Evolutionary conservation across 163 green algal species (phyloP), one percentile per base, ranked within the genome.

Genomic region (Coccomyxa subellipsoidea): DNA sequence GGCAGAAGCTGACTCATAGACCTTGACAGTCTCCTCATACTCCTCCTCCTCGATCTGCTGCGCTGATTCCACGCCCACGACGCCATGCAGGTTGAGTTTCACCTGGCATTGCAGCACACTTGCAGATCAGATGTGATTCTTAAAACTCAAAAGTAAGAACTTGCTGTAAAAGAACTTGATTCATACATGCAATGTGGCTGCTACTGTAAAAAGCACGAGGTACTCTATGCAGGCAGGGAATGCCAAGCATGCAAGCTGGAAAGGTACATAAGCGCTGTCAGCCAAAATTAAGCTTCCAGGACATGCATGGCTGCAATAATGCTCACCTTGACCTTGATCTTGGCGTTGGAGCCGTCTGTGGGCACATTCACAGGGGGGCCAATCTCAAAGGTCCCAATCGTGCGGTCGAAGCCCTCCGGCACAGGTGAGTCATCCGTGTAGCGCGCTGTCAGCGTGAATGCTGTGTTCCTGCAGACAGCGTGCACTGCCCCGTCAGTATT

Each of bases 71-170:
- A 99, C 87, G 2, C 80, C 81, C 7, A 97, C 84, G 54, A 98
- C 32, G 80, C 53, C 94, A 83, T 99, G 94, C 82, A 99, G 88
- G 89, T 98, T 98, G 38, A 99, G 90, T 12, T 84, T 82, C 47
- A 97, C 88, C 47, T 59, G n/a, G n/a, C n/a, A n/a, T n/a, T n/a
- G n/a, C n/a, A n/a, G n/a, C n/a, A n/a, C n/a, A n/a, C n/a, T n/a
- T n/a, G n/a, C n/a, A n/a, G n/a, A n/a, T n/a, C n/a, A n/a, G n/a
- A n/a, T n/a, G n/a, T n/a, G n/a, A n/a, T n/a, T n/a, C n/a, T n/a
- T n/a, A n/a, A n/a, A n/a, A n/a, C n/a, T n/a, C n/a, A n/a, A n/a
- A n/a, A n/a, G n/a, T n/a, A n/a, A n/a, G n/a, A n/a, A n/a, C n/a
- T n/a, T n/a, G n/a, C n/a, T n/a, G n/a, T n/a, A n/a, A n/a, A n/a